Evolutionary conservation across 2,329 filamentous ascomycete genomes (phyloP), one percentile per base, ranked within the genome.

Genomic region (Diplodia scrobiculata): DNA sequence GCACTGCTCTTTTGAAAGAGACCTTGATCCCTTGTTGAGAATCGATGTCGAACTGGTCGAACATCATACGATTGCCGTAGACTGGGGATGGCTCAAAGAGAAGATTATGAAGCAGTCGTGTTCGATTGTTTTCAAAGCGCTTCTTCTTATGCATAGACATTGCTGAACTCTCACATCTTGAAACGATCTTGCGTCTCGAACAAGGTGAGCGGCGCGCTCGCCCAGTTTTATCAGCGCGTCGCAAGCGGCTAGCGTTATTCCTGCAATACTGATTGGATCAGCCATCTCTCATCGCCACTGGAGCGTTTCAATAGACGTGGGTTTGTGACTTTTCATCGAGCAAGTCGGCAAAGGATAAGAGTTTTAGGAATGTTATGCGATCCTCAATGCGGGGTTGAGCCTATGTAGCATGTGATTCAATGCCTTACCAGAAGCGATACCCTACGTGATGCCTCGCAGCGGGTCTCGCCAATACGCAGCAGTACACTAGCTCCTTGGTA

Each of bases 161-260:
- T n/a, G n/a, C n/a, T n/a, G n/a, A n/a, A n/a, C n/a, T n/a, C n/a
- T n/a, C n/a, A n/a, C n/a, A 27, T 69, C 53, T 25, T 68, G 67
- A 41, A 69, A 69, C 25, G 68, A 65, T 32, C 47, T 41, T 3
- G 64, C 58, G 48, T 70, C 69, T 1, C 63, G 66, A n/a, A 70
- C 53, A 0, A 70, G 45, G 34, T 68, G 58, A 10, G 65, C 67
- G 2, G 69, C 70, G 17, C 66, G 29, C 29, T 69, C 68, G 2
- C 69, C 69, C 1, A 69, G 55, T 34, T 69, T 70, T 3, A 69
- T 19, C 14, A 70, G 54, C 25, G 67, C 59, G 45, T 70, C 69
- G 47, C 68, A 65, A 13, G 65, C 59, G 2, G 68, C 67, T 1
- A 69, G 64, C 0, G 68, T 55, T 4, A 70, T 53, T 2, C 66